phyloP scores from a whole-genome alignment of 495 filamentous ascomycete species.

The Thozetella sp. region DNA sequence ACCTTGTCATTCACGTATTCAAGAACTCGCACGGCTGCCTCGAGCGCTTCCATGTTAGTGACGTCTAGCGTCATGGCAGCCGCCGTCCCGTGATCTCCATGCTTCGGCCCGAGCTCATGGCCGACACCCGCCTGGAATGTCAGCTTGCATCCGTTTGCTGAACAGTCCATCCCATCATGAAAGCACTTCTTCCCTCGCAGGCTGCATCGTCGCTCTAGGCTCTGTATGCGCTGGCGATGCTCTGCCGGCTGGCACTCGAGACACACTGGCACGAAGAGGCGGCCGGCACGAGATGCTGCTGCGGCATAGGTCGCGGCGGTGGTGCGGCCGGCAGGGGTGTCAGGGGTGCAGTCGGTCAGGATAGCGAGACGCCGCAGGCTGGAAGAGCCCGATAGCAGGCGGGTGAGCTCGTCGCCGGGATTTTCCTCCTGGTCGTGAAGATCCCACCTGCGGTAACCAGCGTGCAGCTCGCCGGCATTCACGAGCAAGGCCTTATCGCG shows the following conservation, averaged over 20 bases:
- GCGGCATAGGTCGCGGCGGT: conserved; percentile 11
- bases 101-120: neutral
- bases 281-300: conserved; percentile 12
- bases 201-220: conserved; percentile 17
- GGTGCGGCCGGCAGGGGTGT: conserved; percentile 15
- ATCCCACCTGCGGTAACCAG: conserved; percentile 1
- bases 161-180: neutral
- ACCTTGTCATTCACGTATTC: conserved; percentile 18
- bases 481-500: conserved; percentile 22
- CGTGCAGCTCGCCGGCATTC: conserved; percentile 15
- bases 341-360: conserved; percentile 16
- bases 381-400: conserved; percentile 12
- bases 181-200: neutral
- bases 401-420: conserved; percentile 13
- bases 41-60: conserved; percentile 12
- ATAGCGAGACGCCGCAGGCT: conserved; percentile 16
- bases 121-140: neutral
- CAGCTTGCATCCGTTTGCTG: neutral
- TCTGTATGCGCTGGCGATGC: conserved; percentile 8
- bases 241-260: conserved; percentile 17
- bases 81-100: neutral
- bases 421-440: conserved; percentile 6
- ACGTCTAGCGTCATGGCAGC: conserved; percentile 17
- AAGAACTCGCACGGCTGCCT: conserved; percentile 23
- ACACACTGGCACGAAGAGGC: conserved; percentile 17